Base-by-base conservation (phyloP, 495 filamentous ascomycete genomes). In the Cudoniella acicularis region DNA sequence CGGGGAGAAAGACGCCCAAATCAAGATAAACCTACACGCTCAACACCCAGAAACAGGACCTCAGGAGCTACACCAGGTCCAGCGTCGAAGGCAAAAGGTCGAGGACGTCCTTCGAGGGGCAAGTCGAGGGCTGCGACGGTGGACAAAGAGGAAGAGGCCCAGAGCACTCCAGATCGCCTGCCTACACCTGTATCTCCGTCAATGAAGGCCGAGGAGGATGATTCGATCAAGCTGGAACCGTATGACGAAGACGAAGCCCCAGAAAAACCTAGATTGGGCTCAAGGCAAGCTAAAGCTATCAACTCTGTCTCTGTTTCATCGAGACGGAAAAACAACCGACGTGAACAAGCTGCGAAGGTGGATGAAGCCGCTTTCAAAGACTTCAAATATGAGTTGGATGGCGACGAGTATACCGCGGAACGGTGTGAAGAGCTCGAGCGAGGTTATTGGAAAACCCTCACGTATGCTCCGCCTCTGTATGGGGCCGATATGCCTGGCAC, bases 401-500 rank as follows among this genome's bases (percentile, higher is more conserved):
- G 90, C 40, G 90, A 96, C 23, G 91, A 97, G 26, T 98, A 87
- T 68, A 96, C 93, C 0, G 78, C 85, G 0, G 93, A 98, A 69
- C 79, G 94, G 60, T 96, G 94, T 67, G 89, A 93, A 49, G 95
- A 98, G 72, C 78, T 98, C 2, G 94, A 98, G 73, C 85, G 88
- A 23, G 84, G 84, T 52, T 98, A 98, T 70, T 98, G 94, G 94
- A 96, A 91, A 74, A 93, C 88, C 1, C 78, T 98, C 54, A 97
- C 91, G 50, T 98, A 90, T 73, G 95, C 91, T 60, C 89, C 89
- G 49, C 94, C 94, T 0, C 81, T 98, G 73, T 98, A 98, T 64
- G 94, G 95, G 27, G 94, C 95, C 9, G 94, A 98, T 75, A 93
- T 98, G 81, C 89, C 90, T 40, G 94, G 94, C 22, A 95, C 91